These are phyloP conservation scores for Echium plantagineum DNA, from an alignment of 257 asterid species.

Conservation along the genomic window DNA sequence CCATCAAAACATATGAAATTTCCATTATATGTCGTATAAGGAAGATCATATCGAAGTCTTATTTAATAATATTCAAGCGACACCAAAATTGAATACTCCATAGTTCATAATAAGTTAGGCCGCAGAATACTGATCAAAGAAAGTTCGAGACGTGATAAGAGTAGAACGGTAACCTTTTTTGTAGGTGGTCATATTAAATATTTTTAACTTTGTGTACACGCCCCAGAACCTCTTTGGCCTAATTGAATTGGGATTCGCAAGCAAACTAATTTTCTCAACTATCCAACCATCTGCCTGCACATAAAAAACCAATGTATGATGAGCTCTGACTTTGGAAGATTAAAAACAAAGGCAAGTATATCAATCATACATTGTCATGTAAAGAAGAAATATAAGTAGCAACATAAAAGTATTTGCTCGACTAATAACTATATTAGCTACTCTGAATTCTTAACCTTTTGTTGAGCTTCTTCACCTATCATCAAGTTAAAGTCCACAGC, in stretches of 20 bases:
- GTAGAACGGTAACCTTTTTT: slow-evolving; percentile 51
- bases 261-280: slow-evolving; percentile 73
- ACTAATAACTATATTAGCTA: not conserved
- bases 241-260: slow-evolving; percentile 86
- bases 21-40: not conserved
- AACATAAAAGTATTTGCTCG: not conserved
- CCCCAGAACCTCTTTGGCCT: slow-evolving; percentile 97
- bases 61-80: not conserved
- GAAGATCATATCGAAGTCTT: not conserved
- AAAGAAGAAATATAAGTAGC: too few relatives aligned
- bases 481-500: too few relatives aligned
- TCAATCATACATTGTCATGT: not conserved
- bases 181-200: slow-evolving; percentile 89
- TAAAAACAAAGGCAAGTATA: not conserved
- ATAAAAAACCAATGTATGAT: not conserved
- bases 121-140: not conserved
- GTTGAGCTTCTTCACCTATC: too few relatives aligned
- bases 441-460: too few relatives aligned
- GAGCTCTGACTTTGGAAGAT: not conserved
- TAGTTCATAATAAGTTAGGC: too few relatives aligned
- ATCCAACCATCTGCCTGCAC: slow-evolving; percentile 96
- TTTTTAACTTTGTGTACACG: slow-evolving; percentile 91
- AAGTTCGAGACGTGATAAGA: not conserved
- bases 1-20: not conserved
- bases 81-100: too few relatives aligned